phyloP scores from a whole-genome alignment of 495 filamentous ascomycete genomes.

The Aspergillus nanangensis region DNA sequence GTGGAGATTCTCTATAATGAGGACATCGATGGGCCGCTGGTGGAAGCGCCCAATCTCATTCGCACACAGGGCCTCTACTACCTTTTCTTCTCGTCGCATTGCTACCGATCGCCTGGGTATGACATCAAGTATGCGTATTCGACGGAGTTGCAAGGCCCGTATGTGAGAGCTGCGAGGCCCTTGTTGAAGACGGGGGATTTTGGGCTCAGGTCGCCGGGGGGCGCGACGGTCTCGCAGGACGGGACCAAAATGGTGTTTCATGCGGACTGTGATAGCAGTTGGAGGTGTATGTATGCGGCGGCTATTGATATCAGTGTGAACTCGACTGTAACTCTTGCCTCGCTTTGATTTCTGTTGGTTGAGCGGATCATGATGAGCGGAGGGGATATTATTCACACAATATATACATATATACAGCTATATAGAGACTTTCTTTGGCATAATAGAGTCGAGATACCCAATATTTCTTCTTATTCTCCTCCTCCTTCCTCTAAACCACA shows the following conservation, averaged over 20 bases:
- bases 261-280: conserved; percentile 36
- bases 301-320: conserved; percentile 18
- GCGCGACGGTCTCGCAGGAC: conserved; percentile 42
- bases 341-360: conserved; percentile 2
- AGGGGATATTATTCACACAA: no score
- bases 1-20: conserved; percentile 48
- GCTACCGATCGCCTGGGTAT: conserved; percentile 47
- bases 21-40: conserved; percentile 51
- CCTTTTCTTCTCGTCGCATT: conserved; percentile 58
- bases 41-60: conserved; percentile 55
- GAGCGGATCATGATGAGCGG: no score
- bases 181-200: conserved; percentile 37
- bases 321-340: conserved; percentile 1
- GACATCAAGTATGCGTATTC: conserved; percentile 52
- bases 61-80: conserved; percentile 46
- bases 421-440: no score
- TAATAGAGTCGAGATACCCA: no score
- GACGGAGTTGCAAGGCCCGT: conserved; percentile 41
- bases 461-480: no score
- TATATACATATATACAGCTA: no score
- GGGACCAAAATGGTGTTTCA: conserved; percentile 48
- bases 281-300: conserved; percentile 28
- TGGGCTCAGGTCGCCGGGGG: conserved; percentile 45
- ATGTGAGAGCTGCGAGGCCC: conserved; percentile 27
- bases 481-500: no score